These are phyloP conservation scores for Vicia faba DNA, from an alignment of 306 rosid species.

Conservation along the genomic window DNA sequence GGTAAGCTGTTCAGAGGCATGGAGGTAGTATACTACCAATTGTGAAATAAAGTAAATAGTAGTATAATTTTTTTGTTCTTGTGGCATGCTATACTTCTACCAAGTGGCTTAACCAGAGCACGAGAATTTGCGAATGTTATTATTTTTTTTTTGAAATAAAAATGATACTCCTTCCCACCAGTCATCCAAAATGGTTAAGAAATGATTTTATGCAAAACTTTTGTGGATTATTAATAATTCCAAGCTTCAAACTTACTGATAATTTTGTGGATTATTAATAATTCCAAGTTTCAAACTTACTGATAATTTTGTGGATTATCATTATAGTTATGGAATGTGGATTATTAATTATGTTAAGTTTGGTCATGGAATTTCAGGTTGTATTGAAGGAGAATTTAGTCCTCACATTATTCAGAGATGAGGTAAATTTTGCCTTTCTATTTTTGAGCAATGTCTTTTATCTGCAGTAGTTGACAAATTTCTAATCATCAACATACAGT, in stretches of 20 bases:
- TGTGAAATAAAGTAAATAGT: background rate
- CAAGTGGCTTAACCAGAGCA: slow-evolving; percentile 8
- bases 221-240: slow-evolving; percentile 4
- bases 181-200: slow-evolving; percentile 28
- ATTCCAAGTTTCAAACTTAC: slow-evolving; percentile 26
- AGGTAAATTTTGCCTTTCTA: slow-evolving; percentile 52
- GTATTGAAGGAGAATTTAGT: slow-evolving; percentile 90
- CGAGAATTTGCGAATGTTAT: background rate
- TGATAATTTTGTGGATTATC: slow-evolving; percentile 10
- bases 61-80: background rate
- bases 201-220: background rate
- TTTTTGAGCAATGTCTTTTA: slow-evolving; percentile 33
- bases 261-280: background rate
- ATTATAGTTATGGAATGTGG: slow-evolving; percentile 3
- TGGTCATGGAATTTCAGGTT: slow-evolving; percentile 60
- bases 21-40: slow-evolving; percentile 11
- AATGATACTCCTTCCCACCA: background rate
- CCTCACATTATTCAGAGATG: slow-evolving; percentile 90
- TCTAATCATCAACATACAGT: slow-evolving; percentile 56
- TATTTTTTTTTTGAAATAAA: slow-evolving; percentile 16
- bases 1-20: slow-evolving; percentile 7
- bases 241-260: slow-evolving; percentile 30
- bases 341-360: slow-evolving; percentile 26
- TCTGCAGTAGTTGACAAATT: slow-evolving; percentile 36
- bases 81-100: slow-evolving; percentile 5